Evolutionary conservation across 1,284 basidiomycete genomes (phyloP).

Genomic region (Inonotus obliquus): DNA sequence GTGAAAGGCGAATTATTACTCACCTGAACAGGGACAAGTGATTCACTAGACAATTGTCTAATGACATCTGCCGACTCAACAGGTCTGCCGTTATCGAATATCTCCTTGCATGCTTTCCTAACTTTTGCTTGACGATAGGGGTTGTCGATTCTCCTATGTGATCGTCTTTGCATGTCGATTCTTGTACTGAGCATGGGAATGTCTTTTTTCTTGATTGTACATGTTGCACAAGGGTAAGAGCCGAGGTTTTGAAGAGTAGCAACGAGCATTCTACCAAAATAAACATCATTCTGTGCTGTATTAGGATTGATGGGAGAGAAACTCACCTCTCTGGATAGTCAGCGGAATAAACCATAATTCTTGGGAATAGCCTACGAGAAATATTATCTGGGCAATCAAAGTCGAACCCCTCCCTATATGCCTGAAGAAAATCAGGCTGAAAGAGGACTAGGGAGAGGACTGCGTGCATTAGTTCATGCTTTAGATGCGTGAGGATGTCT

Average conservation of each 20-base stretch:
- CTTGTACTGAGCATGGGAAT: constrained; percentile 24
- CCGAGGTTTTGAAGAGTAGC: constrained; percentile 27
- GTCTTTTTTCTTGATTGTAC: constrained; percentile 22
- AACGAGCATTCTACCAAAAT: constrained; percentile 26
- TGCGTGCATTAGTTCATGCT: constrained; percentile 32
- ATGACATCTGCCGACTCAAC: constrained; percentile 16
- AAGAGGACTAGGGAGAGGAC: constrained; percentile 26
- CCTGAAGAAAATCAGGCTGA: constrained; percentile 27
- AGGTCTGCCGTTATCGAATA: constrained; percentile 19
- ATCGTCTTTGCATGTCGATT: constrained; percentile 2
- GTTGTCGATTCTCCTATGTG: neutral
- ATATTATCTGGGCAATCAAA: constrained; percentile 30
- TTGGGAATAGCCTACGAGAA: constrained; percentile 27
- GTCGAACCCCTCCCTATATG: constrained; percentile 29
- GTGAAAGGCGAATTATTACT: too few species aligned
- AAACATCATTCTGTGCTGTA: neutral
- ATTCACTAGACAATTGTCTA: constrained; percentile 10
- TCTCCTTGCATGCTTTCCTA: constrained; percentile 15
- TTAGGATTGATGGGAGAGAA: neutral
- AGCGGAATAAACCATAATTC: constrained; percentile 34
- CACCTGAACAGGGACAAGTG: constrained; percentile 20
- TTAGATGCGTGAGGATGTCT: constrained; percentile 27
- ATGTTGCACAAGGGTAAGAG: too few species aligned
- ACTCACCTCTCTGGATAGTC: constrained; percentile 39
- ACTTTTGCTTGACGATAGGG: constrained; percentile 9